Percentiles rank a stretch among this genome's conserved stretches.
These are phyloP conservation scores for Herpetomonas tarakana DNA, from an alignment of 208 protist genomes.

Conservation along the genomic window DNA sequence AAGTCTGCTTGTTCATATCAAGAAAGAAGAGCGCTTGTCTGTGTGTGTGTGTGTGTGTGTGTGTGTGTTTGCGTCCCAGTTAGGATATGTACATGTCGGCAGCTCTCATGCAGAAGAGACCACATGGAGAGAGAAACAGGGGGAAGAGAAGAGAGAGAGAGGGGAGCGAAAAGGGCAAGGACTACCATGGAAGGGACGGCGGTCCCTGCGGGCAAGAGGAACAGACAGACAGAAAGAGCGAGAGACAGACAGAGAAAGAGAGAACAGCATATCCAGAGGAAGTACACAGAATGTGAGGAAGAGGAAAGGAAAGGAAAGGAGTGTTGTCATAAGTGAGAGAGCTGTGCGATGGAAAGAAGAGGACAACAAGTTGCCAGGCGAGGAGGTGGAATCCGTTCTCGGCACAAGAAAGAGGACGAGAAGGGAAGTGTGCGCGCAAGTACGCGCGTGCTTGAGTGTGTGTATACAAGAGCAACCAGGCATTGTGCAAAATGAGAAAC, in stretches of 20 bases:
- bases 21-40: too few relatives aligned
- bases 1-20: background rate
- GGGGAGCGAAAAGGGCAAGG: background rate
- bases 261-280: constrained; percentile 5
- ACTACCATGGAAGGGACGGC: too few relatives aligned
- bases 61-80: background rate
- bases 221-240: constrained; percentile 11
- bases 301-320: background rate
- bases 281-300: constrained; percentile 1
- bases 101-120: background rate
- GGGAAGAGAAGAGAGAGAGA: background rate
- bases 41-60: too few relatives aligned
- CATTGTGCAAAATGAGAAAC: too few relatives aligned
- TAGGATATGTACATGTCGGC: background rate
- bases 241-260: constrained; percentile 4
- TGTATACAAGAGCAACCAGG: too few relatives aligned
- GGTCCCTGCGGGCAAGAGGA: too few relatives aligned
- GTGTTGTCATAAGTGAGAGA: background rate
- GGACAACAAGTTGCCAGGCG: too few relatives aligned
- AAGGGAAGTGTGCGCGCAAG: too few relatives aligned
- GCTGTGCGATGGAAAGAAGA: too few relatives aligned
- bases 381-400: too few relatives aligned
- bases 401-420: too few relatives aligned
- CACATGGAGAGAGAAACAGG: constrained; percentile 9
- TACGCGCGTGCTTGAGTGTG: too few relatives aligned